Percentiles rank a stretch among this genome's conserved stretches.
Conservation (phyloP, 176 grass and related monocot species). For the Miscanthus lutarioriparius region DNA sequence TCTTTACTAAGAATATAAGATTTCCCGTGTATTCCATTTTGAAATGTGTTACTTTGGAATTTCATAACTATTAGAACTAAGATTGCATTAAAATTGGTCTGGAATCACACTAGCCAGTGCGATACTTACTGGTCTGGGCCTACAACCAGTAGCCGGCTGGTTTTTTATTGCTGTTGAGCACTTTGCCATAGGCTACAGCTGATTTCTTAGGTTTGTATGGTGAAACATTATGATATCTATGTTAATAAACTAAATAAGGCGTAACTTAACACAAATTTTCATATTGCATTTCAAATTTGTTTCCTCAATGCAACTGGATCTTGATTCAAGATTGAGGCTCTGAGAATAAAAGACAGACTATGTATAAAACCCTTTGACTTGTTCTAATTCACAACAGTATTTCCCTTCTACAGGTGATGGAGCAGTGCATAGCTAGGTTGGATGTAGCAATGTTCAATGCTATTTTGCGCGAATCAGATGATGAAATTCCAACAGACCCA, state of each 20-base stretch:
- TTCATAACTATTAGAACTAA: neutral
- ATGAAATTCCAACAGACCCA: slow-evolving; percentile 85
- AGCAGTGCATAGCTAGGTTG: slow-evolving; percentile 85
- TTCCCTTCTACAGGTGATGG: slow-evolving; percentile 74
- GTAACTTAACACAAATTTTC: neutral
- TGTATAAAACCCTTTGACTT: slow-evolving; percentile 10
- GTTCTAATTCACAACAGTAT: slow-evolving; percentile 17
- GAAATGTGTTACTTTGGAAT: neutral
- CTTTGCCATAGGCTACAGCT: neutral
- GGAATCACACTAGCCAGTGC: neutral
- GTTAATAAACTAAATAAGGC: neutral
- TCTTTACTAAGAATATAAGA: neutral
- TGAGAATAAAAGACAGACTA: slow-evolving; percentile 5
- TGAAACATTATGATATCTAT: neutral
- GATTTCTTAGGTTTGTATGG: neutral
- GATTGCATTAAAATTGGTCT: neutral
- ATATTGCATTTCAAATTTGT: neutral
- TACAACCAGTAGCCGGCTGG: neutral
- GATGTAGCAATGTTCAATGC: slow-evolving; percentile 99
- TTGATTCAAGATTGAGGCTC: slow-evolving; percentile 2
- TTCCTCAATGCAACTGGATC: neutral
- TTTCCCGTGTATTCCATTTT: neutral
- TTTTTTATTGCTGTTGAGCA: neutral
- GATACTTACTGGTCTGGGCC: neutral
- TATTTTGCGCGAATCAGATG: slow-evolving; percentile 86